A percentile compares a stretch with the other conserved stretches of the same genome.
Conservation (phyloP, 2,329 filamentous ascomycete species). For the Fusarium phyllophilum region DNA sequence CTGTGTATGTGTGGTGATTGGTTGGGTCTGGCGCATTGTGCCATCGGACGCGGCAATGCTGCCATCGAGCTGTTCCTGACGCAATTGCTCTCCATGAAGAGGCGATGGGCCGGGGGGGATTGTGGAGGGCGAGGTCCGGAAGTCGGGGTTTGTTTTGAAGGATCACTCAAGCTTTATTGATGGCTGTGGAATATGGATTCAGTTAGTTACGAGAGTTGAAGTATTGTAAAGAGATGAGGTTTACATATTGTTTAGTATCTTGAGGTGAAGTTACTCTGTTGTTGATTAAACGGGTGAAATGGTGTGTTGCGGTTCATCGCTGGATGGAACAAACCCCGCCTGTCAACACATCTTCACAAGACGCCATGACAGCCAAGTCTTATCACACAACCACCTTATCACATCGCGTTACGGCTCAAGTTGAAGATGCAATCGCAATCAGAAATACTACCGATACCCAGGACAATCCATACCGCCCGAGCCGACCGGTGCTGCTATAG, state of each 20-base stretch:
- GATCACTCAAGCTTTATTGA: no score
- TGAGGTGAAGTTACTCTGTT: accelerated
- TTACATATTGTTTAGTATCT: no score
- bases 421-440: neutral
- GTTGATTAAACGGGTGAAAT: neutral
- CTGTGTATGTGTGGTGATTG: conserved; percentile 35
- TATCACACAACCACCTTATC: conserved; percentile 9
- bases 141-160: conserved; percentile 25
- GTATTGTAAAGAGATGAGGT: no score
- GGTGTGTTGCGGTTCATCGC: neutral
- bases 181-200: no score
- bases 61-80: conserved; percentile 43
- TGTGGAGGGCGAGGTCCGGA: conserved; percentile 20
- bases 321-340: neutral
- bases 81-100: conserved; percentile 32
- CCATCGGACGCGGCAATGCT: conserved; percentile 40
- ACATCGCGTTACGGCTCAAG: conserved; percentile 4
- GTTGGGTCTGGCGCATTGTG: conserved; percentile 31
- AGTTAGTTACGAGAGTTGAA: no score
- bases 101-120: conserved; percentile 28
- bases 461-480: conserved; percentile 23
- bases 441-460: conserved; percentile 8
- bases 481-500: conserved; percentile 11
- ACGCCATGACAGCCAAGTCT: conserved; percentile 12
- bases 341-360: neutral